phyloP scores from a whole-genome alignment of 2,329 filamentous ascomycete species.

The Fusarium sp. region DNA sequence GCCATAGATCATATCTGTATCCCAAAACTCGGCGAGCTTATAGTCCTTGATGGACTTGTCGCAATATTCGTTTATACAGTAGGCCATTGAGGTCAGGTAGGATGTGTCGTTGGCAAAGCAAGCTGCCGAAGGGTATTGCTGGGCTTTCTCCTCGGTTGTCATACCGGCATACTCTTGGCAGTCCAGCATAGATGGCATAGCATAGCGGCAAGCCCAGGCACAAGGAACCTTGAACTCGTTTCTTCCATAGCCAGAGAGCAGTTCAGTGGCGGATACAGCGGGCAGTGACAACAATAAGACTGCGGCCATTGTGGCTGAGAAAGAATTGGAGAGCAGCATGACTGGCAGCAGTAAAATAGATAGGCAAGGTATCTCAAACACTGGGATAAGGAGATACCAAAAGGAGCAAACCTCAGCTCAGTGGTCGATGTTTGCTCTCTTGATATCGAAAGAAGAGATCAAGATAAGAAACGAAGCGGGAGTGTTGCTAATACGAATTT shows the following conservation, averaged over 20 bases:
- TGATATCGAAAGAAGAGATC: too few relatives aligned
- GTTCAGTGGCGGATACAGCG: slow-evolving; percentile 7
- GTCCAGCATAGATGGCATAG: slow-evolving; percentile 19
- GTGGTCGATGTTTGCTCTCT: too few relatives aligned
- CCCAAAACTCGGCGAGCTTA: slow-evolving; percentile 32
- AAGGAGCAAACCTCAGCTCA: too few relatives aligned
- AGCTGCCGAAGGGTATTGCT: slow-evolving; percentile 22
- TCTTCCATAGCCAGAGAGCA: slow-evolving; percentile 37
- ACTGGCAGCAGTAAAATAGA: too few relatives aligned
- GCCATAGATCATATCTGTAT: slow-evolving; percentile 28
- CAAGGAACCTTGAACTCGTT: slow-evolving; percentile 21
- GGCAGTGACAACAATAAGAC: slow-evolving; percentile 3
- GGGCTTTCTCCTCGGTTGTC: slow-evolving; percentile 26
- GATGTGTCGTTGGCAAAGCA: slow-evolving; percentile 33
- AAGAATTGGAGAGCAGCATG: neutral
- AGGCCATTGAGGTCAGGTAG: slow-evolving; percentile 40
- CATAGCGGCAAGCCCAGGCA: slow-evolving; percentile 25
- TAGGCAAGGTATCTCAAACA: too few relatives aligned
- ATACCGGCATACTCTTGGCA: slow-evolving; percentile 41
- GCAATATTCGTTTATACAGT: slow-evolving; percentile 36
- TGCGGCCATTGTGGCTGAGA: slow-evolving; percentile 8
- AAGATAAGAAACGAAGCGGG: too few relatives aligned
- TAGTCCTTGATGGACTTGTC: slow-evolving; percentile 11
- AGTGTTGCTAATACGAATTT: too few relatives aligned
- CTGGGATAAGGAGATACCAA: too few relatives aligned